Conservation (phyloP, 129 eudicot genomes). For the Calendula officinalis region DNA sequence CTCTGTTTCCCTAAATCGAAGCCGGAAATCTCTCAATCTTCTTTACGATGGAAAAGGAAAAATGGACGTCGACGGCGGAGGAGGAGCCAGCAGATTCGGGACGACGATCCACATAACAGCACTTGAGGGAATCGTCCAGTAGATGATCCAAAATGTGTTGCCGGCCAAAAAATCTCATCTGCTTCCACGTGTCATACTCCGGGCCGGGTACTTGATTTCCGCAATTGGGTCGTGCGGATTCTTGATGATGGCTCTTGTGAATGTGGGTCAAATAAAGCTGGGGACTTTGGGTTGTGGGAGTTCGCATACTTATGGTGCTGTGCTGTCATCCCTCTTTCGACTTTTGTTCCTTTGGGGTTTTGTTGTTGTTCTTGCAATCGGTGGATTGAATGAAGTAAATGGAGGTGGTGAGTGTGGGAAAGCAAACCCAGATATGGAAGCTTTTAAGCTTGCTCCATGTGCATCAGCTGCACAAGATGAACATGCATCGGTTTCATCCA, state of each 20-base stretch:
- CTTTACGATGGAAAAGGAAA: slow-evolving; percentile 20
- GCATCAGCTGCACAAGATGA: too few relatives aligned
- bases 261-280: slow-evolving; percentile 88
- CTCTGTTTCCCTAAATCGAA: slow-evolving; percentile 19
- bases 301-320: slow-evolving; percentile 57
- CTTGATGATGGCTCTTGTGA: slow-evolving; percentile 76
- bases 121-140: slow-evolving; percentile 62
- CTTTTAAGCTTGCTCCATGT: not conserved
- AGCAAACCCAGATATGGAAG: not conserved
- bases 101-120: slow-evolving; percentile 79
- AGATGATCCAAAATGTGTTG: slow-evolving; percentile 35
- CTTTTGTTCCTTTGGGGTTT: slow-evolving; percentile 14
- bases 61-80: slow-evolving; percentile 14
- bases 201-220: slow-evolving; percentile 77
- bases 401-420: not conserved
- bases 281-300: slow-evolving; percentile 75
- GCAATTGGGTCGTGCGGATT: too few relatives aligned
- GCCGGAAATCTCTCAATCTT: not conserved
- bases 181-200: slow-evolving; percentile 92
- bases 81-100: slow-evolving; percentile 27
- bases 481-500: not conserved
- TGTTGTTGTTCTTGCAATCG: not conserved
- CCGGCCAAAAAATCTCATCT: slow-evolving; percentile 48
- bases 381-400: not conserved
- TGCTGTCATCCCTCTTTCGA: slow-evolving; percentile 75